These are phyloP conservation scores for Rhodocollybia butyracea DNA, from an alignment of 768 basidiomycete genomes.

Conservation along the genomic window DNA sequence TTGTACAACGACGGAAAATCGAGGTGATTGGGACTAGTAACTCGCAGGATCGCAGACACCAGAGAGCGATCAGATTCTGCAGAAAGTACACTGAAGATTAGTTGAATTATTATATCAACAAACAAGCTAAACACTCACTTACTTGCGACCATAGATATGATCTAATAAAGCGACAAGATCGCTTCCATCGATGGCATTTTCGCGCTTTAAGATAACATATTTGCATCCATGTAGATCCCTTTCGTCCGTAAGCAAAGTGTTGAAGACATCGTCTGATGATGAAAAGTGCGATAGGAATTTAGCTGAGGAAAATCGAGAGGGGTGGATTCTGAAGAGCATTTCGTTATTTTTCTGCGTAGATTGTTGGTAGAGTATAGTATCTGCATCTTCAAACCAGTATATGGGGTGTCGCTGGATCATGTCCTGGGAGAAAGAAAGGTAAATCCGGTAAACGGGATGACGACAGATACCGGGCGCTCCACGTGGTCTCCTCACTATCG, in stretches of 20 bases:
- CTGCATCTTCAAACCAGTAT: conserved; percentile 70
- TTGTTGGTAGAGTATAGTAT: conserved; percentile 40
- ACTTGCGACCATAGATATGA: conserved; percentile 69
- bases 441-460: not conserved
- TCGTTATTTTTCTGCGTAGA: conserved; percentile 24
- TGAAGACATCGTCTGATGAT: not conserved
- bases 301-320: conserved; percentile 43
- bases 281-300: not conserved
- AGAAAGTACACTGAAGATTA: conserved; percentile 42
- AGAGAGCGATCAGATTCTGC: conserved; percentile 39
- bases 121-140: conserved; percentile 25
- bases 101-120: not conserved
- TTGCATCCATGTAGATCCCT: conserved; percentile 5
- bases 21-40: conserved; percentile 51
- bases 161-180: conserved; percentile 59
- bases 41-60: conserved; percentile 53
- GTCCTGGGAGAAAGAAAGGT: not conserved
- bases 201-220: conserved; percentile 30
- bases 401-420: conserved; percentile 33
- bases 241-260: too few relatives aligned
- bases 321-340: conserved; percentile 56
- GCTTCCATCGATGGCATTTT: conserved; percentile 31
- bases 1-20: conserved; percentile 54
- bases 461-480: too few relatives aligned
- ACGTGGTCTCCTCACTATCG: not conserved